A percentile compares a stretch with the other conserved stretches of the same genome.
Conservation (phyloP, 768 basidiomycete genomes). For the Boletus tylopilopsis region DNA sequence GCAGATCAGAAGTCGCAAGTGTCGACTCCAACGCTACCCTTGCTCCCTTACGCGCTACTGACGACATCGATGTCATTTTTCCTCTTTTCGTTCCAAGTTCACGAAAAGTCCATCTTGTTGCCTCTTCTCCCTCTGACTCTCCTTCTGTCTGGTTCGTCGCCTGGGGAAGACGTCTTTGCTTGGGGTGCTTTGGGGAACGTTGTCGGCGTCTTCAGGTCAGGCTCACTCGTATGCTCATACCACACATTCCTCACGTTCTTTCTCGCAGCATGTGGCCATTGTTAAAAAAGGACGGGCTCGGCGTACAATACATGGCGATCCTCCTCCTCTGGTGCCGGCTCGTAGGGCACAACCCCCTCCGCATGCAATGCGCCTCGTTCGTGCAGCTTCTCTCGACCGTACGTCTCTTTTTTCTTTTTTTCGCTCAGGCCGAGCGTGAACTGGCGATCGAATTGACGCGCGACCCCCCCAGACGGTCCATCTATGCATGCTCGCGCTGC, state of each 20-base stretch:
- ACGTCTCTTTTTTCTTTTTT: constrained; percentile 5
- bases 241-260: not conserved
- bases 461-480: constrained; percentile 46
- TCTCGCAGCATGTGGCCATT: constrained; percentile 88
- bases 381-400: constrained; percentile 55
- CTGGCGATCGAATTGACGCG: no score
- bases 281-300: constrained; percentile 73
- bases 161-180: constrained; percentile 23
- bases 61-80: constrained; percentile 89
- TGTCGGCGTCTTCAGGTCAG: constrained; percentile 83
- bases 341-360: constrained; percentile 73
- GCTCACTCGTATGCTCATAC: not conserved
- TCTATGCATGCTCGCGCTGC: constrained; percentile 48
- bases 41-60: constrained; percentile 79
- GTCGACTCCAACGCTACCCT: constrained; percentile 53
- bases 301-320: constrained; percentile 66
- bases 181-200: constrained; percentile 58
- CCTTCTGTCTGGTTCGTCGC: constrained; percentile 51
- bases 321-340: constrained; percentile 78
- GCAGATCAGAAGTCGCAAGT: not conserved
- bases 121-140: constrained; percentile 84
- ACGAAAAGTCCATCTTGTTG: constrained; percentile 88
- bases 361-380: constrained; percentile 40
- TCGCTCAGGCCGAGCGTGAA: not conserved
- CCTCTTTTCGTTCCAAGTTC: constrained; percentile 94